Percentiles rank a stretch among this genome's conserved stretches.
phyloP scores from a whole-genome alignment of 306 rosid species.

The Quercus mongolica region DNA sequence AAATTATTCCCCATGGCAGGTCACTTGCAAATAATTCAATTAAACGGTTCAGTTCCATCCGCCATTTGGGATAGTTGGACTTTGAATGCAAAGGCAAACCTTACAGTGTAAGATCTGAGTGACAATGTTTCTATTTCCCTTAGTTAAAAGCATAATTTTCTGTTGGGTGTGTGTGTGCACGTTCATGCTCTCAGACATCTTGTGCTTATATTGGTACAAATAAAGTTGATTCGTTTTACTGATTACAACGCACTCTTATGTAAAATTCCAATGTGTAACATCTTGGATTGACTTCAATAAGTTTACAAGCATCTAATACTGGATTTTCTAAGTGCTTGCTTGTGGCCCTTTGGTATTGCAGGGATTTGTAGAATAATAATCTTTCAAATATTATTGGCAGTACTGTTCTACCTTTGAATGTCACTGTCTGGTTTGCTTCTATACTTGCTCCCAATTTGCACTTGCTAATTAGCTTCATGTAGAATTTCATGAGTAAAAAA shows the following conservation, averaged over 20 bases:
- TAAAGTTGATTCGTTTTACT: too few relatives aligned
- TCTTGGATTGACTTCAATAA: background rate
- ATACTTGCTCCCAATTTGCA: too few relatives aligned
- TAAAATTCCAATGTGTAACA: background rate
- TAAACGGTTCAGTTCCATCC: slow-evolving; percentile 65
- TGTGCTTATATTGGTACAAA: too few relatives aligned
- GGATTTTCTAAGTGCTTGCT: slow-evolving; percentile 12
- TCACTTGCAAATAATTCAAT: slow-evolving; percentile 67
- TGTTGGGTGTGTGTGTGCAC: too few relatives aligned
- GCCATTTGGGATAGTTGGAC: slow-evolving; percentile 59
- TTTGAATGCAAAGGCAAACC: slow-evolving; percentile 20
- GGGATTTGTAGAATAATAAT: slow-evolving; percentile 73
- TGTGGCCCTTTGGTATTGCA: slow-evolving; percentile 36
- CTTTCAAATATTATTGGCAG: slow-evolving; percentile 56
- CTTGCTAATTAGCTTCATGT: slow-evolving; percentile 3
- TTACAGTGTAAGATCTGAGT: too few relatives aligned
- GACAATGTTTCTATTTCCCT: background rate
- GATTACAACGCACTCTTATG: background rate
- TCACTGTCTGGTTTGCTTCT: slow-evolving; percentile 40
- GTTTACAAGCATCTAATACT: background rate
- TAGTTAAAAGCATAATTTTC: background rate
- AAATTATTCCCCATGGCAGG: slow-evolving; percentile 42
- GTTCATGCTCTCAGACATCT: too few relatives aligned
- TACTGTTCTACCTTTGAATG: slow-evolving; percentile 53
- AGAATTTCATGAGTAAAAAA: background rate